A percentile compares a stretch with the other conserved stretches of the same genome.
Evolutionary conservation across 805 yeast genomes (phyloP).

Genomic region (Lipomyces yamanashiensis): DNA sequence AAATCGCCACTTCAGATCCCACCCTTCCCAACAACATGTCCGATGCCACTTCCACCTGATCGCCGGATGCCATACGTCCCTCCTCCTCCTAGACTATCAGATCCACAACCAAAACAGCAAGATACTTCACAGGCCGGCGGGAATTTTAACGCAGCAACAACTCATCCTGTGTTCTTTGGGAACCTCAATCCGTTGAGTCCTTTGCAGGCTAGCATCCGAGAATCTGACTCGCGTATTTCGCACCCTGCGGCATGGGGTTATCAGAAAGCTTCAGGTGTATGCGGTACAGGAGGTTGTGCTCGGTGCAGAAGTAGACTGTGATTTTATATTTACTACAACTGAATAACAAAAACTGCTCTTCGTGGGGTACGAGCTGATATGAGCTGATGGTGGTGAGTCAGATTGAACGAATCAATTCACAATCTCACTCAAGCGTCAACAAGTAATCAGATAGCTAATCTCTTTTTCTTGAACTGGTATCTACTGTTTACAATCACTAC

Average conservation of each 20-base stretch:
- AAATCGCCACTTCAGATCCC: not conserved
- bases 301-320: constrained; percentile 9
- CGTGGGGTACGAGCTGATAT: not conserved
- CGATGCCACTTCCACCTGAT: constrained; percentile 7
- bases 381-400: too few relatives aligned
- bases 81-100: not conserved
- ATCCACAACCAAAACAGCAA: not conserved
- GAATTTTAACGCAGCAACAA: constrained; percentile 15
- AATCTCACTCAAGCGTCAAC: too few relatives aligned
- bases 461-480: too few relatives aligned
- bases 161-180: constrained; percentile 36
- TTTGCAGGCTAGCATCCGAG: not conserved
- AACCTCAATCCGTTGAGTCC: constrained; percentile 5
- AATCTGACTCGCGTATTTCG: constrained; percentile 24
- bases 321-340: too few relatives aligned
- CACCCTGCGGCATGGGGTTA: constrained; percentile 37
- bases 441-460: too few relatives aligned
- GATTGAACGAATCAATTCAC: too few relatives aligned
- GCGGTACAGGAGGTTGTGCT: constrained; percentile 16
- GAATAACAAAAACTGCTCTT: too few relatives aligned
- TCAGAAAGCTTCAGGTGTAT: constrained; percentile 11
- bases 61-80: not conserved
- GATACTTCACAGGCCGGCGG: not conserved
- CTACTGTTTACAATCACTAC: too few relatives aligned
- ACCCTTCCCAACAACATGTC: not conserved